Base-by-base conservation (phyloP, 2,329 filamentous ascomycete genomes). In the Apiospora malaysiana region DNA sequence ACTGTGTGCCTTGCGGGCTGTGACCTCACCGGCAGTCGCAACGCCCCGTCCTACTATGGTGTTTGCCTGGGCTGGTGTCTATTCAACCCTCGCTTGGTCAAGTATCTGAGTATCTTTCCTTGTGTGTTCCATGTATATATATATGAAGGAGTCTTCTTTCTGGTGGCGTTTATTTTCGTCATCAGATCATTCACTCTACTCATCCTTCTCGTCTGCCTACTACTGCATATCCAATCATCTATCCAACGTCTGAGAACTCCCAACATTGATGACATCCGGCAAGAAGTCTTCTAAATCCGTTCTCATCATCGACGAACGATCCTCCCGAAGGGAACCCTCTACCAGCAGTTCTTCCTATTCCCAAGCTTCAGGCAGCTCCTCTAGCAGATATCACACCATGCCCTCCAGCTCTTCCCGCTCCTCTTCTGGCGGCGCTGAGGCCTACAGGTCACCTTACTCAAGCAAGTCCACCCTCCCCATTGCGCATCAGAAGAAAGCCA, bases 241-340 rank as follows among this genome's bases (percentile, higher is more conserved):
- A n/a, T 27, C 25, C 40, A 25, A 45, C 14, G 45, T 43, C 23
- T 6, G 18, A 27, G 10, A 27, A 21, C 27, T 37, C 40, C 40
- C 7, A 23, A 68, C 4, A 51, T 25, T 14, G 23, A 59, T 65
- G 68, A 18, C 49, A 63, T 68, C 66, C n/a, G 32, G 25, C 67
- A 42, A 66, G 14, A 69, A 69, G 32, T 71, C 70, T 12, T 69
- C 70, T n/a, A 71, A 69, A 42, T 43, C 70, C 16, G 66, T 66
- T 47, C 32, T 69, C 32, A 56, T 71, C 45, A 32, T 66, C 27
- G 32, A 71, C 67, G 70, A 71, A 16, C 51, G 37, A 32, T 66
- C 49, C 67, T 68, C 68, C 21, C 49, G 27, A 27, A 46, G 67
- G 14, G 45, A 68, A 18, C 46, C 67, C 27, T 71, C 66, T 25